Percentiles rank a stretch among this genome's conserved stretches.
These are phyloP conservation scores for Phaeosphaeria sp. DNA, from an alignment of 2,329 filamentous ascomycete species.

Conservation along the genomic window DNA sequence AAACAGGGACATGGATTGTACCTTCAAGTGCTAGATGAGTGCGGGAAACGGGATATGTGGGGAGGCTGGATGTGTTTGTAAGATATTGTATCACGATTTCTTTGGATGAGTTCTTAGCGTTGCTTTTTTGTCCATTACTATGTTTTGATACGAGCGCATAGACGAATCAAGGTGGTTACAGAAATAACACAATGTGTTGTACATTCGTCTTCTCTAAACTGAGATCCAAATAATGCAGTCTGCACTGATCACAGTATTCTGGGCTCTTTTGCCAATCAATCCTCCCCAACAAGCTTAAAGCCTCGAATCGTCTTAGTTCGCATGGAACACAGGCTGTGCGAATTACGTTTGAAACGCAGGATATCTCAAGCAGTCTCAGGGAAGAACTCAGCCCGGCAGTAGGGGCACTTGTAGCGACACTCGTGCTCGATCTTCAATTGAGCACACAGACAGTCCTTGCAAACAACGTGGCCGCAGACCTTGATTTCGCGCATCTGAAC, in stretches of 20 bases:
- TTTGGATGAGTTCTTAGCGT: background rate
- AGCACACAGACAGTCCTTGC: background rate
- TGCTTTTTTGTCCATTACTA: background rate
- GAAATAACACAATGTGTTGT: no score
- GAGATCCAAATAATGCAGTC: no score
- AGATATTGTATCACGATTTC: background rate
- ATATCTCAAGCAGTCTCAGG: background rate
- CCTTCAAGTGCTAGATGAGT: background rate
- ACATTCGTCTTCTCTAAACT: no score
- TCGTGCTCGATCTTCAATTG: background rate
- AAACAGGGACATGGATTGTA: slow-evolving; percentile 12
- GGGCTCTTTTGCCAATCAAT: background rate
- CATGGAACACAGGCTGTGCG: no score
- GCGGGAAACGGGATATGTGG: background rate
- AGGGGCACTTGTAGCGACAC: background rate
- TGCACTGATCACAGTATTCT: background rate
- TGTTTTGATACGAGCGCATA: background rate
- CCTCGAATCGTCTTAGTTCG: no score
- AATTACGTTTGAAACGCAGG: background rate
- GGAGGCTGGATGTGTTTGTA: background rate
- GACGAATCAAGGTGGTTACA: background rate
- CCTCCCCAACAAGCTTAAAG: no score
- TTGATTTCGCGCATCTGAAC: background rate
- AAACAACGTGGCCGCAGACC: background rate
- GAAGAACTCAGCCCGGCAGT: background rate